A percentile compares a stretch with the other conserved stretches of the same genome.
phyloP scores from a whole-genome alignment of 768 basidiomycete species.

The Pulveroboletus sp. region DNA sequence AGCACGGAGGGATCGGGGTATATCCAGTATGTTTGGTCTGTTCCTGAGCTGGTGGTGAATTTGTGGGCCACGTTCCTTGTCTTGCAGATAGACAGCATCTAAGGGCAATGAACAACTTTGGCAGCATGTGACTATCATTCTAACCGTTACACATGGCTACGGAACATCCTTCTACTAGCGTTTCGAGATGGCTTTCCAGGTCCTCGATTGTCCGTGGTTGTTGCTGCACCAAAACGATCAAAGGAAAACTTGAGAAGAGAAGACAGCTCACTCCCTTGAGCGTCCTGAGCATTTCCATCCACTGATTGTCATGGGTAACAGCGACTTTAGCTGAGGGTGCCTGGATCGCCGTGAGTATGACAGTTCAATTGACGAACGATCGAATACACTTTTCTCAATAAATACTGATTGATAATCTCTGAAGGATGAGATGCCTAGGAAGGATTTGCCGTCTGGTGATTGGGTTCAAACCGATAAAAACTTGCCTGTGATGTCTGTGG shows the following conservation, averaged over 20 bases:
- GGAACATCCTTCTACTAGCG: background rate
- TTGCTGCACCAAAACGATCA: background rate
- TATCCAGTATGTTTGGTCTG: constrained; percentile 20
- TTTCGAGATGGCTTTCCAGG: background rate
- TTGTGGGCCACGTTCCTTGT: background rate
- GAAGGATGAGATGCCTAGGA: background rate
- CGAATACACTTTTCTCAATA: background rate
- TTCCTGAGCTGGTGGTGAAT: constrained; percentile 7
- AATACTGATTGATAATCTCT: background rate
- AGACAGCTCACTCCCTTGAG: background rate
- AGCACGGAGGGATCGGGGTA: constrained; percentile 28
- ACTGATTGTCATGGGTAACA: background rate
- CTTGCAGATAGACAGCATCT: background rate
- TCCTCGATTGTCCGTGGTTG: background rate
- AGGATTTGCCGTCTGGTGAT: too few relatives aligned
- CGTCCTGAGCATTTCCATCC: background rate
- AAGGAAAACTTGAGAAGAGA: background rate
- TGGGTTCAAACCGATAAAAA: too few relatives aligned
- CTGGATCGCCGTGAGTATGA: background rate
- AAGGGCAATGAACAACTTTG: background rate
- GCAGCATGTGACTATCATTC: background rate
- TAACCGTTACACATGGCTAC: background rate
- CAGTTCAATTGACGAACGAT: background rate
- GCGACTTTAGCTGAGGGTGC: background rate
- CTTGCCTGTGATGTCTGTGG: background rate